Base-by-base conservation (phyloP, 2,329 filamentous ascomycete genomes). In the Blastomyces silverae region DNA sequence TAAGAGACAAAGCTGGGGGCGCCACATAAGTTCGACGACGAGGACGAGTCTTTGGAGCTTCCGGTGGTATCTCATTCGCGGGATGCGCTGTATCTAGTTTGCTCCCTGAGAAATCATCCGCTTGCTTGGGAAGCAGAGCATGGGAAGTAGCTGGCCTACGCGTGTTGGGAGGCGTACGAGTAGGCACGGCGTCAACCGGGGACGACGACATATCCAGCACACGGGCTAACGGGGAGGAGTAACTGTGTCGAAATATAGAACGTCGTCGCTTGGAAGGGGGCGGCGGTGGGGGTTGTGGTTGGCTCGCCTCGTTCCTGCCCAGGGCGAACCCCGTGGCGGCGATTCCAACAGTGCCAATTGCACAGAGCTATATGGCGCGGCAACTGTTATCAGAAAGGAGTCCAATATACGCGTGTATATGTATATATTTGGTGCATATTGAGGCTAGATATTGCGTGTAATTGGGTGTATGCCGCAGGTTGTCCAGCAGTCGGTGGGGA, bases 291-390 rank as follows among this genome's bases (percentile, higher is more conserved):
- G 53, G 65, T 59, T 60, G 64, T 53, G 42, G 59, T 37, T 64
- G 63, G 44, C n/a, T 34, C 66, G 73, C 75, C 70, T 82, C 78
- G 64, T 80, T 79, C 69, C 81, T 82, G 71, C 82, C 84, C 71
- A 86, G 79, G 64, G 83, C 82, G 69, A 85, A 79, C 67, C 85
- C 85, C 65, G 84, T 79, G 64, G 83, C 81, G 69, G 85, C 85
- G 69, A 85, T 80, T 74, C 83, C 84, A 76, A 86, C 79, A 71
- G 84, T 85, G 79, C 84, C 84, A 74, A 85, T 78, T 72, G 85
- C 85, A 83, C 83, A 86, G 71, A 87, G 81, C 84, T 87, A 74
- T 74, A 68, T 73, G 71, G 69, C 69, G 50, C 22, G 37, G 22
- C 42, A 62, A n/a, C 58, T 8, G 60, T 34, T 31, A 57, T 64